Base-by-base conservation (phyloP, 2,329 filamentous ascomycete genomes). In the Nemania diffusa region DNA sequence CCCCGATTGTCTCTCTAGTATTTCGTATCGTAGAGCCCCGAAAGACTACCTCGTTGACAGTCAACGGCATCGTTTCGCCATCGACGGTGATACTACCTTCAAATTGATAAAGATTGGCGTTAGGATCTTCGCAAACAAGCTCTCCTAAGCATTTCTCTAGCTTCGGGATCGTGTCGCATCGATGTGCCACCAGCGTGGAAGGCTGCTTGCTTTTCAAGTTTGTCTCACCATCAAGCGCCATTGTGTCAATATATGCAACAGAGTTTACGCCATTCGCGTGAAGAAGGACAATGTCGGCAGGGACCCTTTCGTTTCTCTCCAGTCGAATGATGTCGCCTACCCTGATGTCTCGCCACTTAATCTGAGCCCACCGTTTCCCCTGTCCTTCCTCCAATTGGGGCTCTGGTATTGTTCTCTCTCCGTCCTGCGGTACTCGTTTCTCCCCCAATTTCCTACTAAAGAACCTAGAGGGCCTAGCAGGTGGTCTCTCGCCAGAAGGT, bases 11-110 rank as follows among this genome's bases (percentile, higher is more conserved):
- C 68, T 85, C 84, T 5, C 84, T 83, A 0, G 86, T 92, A 78
- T 91, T 97, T 57, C 94, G 87, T 65, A 97, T 79, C 5, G 95
- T 87, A 73, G 93, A 96, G 40, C 94, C 94, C 51, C 94, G 90
- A 77, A 96, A 97, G 3, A 97, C 83, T 57, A 97, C 89, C 73
- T 97, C 92, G 64, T 88, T 91, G 52, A 92, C 87, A 0, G 93
- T 97, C 70, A 97, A 81, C 0, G 94, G 93, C 7, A 78, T 82
- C 44, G 85, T 88, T 73, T 89, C 85, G 4, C 78, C 86, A 22
- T 83, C 78, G 11, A 91, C 79, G 0, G 84, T 86, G 2, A 92
- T 85, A 62, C 87, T 87, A 17, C 92, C 92, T 69, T 94, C 88
- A 71, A 94, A 94, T 64, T 86, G 89, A 81, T 93, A 94, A 2